Conservation (phyloP, 805 yeast species). For the Nakazawaea wyomingensis region DNA sequence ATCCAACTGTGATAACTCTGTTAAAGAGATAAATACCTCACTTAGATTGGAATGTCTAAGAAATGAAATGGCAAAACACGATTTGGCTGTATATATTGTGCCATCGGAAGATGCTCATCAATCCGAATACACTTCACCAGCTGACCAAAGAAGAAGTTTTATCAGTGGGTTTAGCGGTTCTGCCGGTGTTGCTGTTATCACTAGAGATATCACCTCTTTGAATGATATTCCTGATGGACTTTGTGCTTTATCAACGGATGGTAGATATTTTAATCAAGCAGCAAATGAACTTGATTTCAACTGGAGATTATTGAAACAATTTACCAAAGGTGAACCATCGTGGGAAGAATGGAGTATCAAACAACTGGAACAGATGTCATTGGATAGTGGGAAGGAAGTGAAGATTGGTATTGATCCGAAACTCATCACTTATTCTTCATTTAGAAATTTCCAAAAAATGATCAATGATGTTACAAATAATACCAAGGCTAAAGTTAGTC, state of each 20-base stretch:
- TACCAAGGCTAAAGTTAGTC: constrained; percentile 28
- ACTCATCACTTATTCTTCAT: constrained; percentile 34
- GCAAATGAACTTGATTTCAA: constrained; percentile 53
- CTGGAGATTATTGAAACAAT: constrained; percentile 53
- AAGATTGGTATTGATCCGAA: constrained; percentile 45
- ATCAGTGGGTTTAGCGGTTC: constrained; percentile 58
- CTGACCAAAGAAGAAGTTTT: constrained; percentile 51
- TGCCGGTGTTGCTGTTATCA: constrained; percentile 56
- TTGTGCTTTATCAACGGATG: constrained; percentile 55
- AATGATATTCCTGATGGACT: constrained; percentile 48
- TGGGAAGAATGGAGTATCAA: constrained; percentile 58
- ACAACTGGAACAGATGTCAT: constrained; percentile 44
- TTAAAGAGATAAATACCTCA: constrained; percentile 50
- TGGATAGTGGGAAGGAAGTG: constrained; percentile 35
- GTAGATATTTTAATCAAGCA: constrained; percentile 58
- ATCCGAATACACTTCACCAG: constrained; percentile 50
- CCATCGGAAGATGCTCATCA: constrained; percentile 65
- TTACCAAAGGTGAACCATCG: constrained; percentile 40
- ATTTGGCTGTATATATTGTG: constrained; percentile 61
- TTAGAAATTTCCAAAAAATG: constrained; percentile 26
- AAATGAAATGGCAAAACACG: constrained; percentile 53
- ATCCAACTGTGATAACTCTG: constrained; percentile 13
- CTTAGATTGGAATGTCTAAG: constrained; percentile 59
- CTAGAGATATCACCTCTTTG: constrained; percentile 48
- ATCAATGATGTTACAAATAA: constrained; percentile 26